phyloP scores from a whole-genome alignment of 202 grass and related monocot species.

The Panicum hallii region DNA sequence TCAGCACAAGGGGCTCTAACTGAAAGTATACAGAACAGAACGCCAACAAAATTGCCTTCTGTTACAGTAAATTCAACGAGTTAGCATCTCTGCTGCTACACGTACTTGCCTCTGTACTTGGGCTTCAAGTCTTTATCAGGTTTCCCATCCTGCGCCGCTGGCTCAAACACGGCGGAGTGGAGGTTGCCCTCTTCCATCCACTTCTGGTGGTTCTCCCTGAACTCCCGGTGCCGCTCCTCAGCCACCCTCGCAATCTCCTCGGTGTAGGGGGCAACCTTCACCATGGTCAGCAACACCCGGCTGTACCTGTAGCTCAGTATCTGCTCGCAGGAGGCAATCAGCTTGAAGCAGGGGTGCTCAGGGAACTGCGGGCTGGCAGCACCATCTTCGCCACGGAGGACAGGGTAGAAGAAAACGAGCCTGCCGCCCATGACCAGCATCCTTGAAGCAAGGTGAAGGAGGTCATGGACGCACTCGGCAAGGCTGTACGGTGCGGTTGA shows the following conservation, averaged over 20 bases:
- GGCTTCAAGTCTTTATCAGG: conserved; percentile 78
- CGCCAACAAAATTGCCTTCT: conserved; percentile 22
- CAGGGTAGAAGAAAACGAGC: conserved; percentile 81
- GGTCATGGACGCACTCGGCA: conserved; percentile 81
- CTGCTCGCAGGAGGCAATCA: conserved; percentile 74
- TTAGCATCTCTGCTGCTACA: conserved; percentile 49
- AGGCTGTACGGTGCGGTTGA: conserved; percentile 88
- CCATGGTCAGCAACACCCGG: conserved; percentile 86
- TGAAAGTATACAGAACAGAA: conserved; percentile 29
- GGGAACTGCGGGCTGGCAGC: conserved; percentile 47
- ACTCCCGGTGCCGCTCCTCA: conserved; percentile 58
- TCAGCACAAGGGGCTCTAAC: neutral
- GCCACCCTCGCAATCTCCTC: conserved; percentile 61
- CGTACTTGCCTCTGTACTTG: conserved; percentile 95
- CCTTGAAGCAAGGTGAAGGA: conserved; percentile 77
- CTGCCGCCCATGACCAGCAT: conserved; percentile 89
- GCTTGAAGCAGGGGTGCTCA: conserved; percentile 88
- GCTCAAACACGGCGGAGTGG: conserved; percentile 77
- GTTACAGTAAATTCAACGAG: neutral
- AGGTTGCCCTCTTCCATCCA: conserved; percentile 91
- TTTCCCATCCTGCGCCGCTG: conserved; percentile 33
- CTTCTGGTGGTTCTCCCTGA: conserved; percentile 95
- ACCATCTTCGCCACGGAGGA: conserved; percentile 71
- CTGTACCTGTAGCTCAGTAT: conserved; percentile 88
- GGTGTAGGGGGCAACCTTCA: conserved; percentile 62